A percentile compares a stretch with the other conserved stretches of the same genome.
These are phyloP conservation scores for Malus sylvestris DNA, from an alignment of 306 rosid species.

Conservation along the genomic window DNA sequence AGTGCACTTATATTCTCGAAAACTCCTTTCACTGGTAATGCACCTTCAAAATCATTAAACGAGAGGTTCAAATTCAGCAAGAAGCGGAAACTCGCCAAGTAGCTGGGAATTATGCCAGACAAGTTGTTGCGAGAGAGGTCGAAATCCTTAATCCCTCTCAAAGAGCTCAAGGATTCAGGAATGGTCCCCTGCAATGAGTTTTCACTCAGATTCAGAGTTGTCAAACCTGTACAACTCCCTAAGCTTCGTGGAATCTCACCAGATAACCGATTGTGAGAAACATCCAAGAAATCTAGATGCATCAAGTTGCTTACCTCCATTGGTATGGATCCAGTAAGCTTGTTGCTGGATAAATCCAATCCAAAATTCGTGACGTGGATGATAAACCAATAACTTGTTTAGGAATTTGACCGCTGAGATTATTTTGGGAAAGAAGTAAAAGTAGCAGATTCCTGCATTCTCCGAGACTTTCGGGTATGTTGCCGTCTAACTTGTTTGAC, in stretches of 20 bases:
- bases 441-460: neutral
- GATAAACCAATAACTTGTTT: constrained; percentile 4
- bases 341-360: constrained; percentile 13
- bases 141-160: constrained; percentile 7
- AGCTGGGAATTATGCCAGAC: too few species aligned
- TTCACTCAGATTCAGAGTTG: neutral
- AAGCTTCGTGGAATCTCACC: constrained; percentile 21
- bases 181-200: constrained; percentile 17
- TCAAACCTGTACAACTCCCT: constrained; percentile 5
- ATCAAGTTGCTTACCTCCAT: neutral
- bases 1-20: constrained; percentile 10
- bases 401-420: constrained; percentile 18
- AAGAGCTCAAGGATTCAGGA: constrained; percentile 16
- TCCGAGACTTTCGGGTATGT: constrained; percentile 16
- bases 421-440: constrained; percentile 10
- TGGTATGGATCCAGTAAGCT: constrained; percentile 14
- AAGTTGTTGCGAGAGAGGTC: neutral
- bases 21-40: constrained; percentile 14
- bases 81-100: neutral
- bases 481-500: constrained; percentile 5
- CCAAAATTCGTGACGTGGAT: neutral
- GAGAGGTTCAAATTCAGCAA: constrained; percentile 16
- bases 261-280: constrained; percentile 13
- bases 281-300: neutral
- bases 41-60: constrained; percentile 21